Evolutionary conservation across 352 stramenopile genomes (phyloP), one percentile per base, ranked within the genome.

Genomic region (Phytopythium chamaehyphon): DNA sequence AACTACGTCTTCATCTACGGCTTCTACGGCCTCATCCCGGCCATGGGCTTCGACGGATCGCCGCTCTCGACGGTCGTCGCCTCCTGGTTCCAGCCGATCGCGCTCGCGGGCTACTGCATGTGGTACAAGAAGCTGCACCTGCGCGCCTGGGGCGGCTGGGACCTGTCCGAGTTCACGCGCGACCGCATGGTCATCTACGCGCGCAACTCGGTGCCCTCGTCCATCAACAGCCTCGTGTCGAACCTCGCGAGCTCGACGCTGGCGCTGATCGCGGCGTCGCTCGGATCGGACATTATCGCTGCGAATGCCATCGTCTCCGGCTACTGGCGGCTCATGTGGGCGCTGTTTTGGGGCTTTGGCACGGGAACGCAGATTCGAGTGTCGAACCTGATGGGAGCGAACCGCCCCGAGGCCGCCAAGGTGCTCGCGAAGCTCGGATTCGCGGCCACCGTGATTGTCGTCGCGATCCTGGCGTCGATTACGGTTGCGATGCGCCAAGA

Each of bases 1-100:
- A 93, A 93, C 66, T 93, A 90, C 58, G 44, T 59, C 8, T 51
- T 83, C 21, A 82, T 81, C 54, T 89, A 82, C 49, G 73, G 69
- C 22, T 61, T 60, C 2, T 85, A 76, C 35, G 76, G 74, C 16
- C 83, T 75, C 64, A 51, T 51, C 59, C 24, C 19, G 4, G 80
- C 80, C 3, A 50, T 93, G 40, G 83, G 78, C 49, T 93, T 93
- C 44, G 73, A 90, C 51, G 80, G 83, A 16, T 93, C 83, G 2
- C 76, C 83, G 14, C 65, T 89, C 26, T 67, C 83, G 15, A 91
- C 83, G 0, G 83, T 90, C 33, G 76, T 91, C 23, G 83, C 83
- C 2, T 80, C 80, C 4, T 89, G 76, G 76, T 93, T 90, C 62
- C 83, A 93, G 51, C 83, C 80, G 10, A 68, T 90, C 26, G 59